These are phyloP conservation scores for Zymoseptoria crescenta DNA, from an alignment of 2,329 filamentous ascomycete genomes.

Conservation along the genomic window DNA sequence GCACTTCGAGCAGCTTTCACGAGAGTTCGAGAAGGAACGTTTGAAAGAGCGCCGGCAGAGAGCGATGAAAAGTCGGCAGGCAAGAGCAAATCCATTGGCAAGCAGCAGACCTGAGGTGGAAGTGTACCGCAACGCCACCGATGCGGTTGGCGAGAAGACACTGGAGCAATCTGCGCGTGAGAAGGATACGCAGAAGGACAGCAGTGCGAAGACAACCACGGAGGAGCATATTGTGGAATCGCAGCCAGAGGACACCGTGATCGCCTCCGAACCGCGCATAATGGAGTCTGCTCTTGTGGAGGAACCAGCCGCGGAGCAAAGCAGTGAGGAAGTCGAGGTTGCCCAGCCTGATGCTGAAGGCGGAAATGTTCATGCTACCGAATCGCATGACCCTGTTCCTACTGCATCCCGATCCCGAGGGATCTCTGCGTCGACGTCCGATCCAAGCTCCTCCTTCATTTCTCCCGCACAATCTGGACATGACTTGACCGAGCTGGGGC, in stretches of 20 bases:
- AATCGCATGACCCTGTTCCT: conserved; percentile 62
- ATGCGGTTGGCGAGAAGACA: conserved; percentile 56
- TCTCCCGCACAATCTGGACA: conserved; percentile 37
- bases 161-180: conserved; percentile 4
- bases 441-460: conserved; percentile 46
- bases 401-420: conserved; percentile 60
- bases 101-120: conserved; percentile 94
- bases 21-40: conserved; percentile 92
- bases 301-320: conserved; percentile 6
- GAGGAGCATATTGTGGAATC: conserved; percentile 12
- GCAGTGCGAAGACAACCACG: conserved; percentile 9
- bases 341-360: conserved; percentile 2
- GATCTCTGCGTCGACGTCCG: conserved; percentile 23
- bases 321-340: background rate
- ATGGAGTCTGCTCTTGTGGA: conserved; percentile 1
- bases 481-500: conserved; percentile 45
- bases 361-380: conserved; percentile 24
- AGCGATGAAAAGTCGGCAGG: conserved; percentile 66
- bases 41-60: conserved; percentile 75
- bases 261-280: conserved; percentile 1
- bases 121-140: conserved; percentile 87
- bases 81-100: conserved; percentile 77
- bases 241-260: conserved; percentile 14
- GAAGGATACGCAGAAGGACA: conserved; percentile 9
- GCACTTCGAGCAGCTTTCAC: conserved; percentile 92